A percentile compares a stretch with the other conserved stretches of the same genome.
Conservation (phyloP, 345 rosid species). For the Eutrema heterophyllum region DNA sequence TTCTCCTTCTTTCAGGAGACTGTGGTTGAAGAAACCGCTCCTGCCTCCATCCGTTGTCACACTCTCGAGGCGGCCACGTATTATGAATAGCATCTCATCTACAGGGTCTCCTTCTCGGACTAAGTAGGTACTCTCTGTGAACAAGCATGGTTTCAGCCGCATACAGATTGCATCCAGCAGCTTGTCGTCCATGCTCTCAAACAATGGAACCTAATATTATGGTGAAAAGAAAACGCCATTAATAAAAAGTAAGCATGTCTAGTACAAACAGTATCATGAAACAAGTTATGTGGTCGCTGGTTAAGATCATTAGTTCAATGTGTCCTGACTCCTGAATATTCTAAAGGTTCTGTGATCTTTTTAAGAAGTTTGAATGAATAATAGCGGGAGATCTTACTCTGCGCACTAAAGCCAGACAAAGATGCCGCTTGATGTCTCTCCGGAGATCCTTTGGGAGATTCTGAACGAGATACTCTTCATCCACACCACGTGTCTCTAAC, state of each 20-base stretch:
- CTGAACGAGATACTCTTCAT: conserved; percentile 72
- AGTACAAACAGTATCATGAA: background rate
- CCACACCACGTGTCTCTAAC: conserved; percentile 96
- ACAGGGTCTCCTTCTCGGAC: conserved; percentile 97
- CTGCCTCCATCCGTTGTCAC: conserved; percentile 93
- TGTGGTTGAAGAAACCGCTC: conserved; percentile 81
- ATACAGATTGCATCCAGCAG: conserved; percentile 92
- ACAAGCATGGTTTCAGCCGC: conserved; percentile 79
- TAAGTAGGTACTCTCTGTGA: conserved; percentile 69
- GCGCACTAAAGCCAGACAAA: conserved; percentile 80
- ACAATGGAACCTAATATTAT: conserved; percentile 61
- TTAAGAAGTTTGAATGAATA: background rate
- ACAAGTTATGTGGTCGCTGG: background rate
- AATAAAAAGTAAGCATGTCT: background rate
- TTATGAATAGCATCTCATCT: conserved; percentile 90
- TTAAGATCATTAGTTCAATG: background rate
- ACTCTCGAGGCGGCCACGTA: conserved; percentile 91
- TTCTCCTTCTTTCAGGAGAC: conserved; percentile 76
- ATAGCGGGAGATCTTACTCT: conserved; percentile 48
- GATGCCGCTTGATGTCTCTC: conserved; percentile 92
- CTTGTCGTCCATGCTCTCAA: conserved; percentile 89
- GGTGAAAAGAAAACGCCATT: conserved; percentile 3
- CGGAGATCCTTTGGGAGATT: conserved; percentile 90
- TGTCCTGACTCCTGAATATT: background rate
- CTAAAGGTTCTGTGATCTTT: background rate